These are phyloP conservation scores for Ananas comosus DNA, from an alignment of 176 grass and related monocot species.

Conservation along the genomic window DNA sequence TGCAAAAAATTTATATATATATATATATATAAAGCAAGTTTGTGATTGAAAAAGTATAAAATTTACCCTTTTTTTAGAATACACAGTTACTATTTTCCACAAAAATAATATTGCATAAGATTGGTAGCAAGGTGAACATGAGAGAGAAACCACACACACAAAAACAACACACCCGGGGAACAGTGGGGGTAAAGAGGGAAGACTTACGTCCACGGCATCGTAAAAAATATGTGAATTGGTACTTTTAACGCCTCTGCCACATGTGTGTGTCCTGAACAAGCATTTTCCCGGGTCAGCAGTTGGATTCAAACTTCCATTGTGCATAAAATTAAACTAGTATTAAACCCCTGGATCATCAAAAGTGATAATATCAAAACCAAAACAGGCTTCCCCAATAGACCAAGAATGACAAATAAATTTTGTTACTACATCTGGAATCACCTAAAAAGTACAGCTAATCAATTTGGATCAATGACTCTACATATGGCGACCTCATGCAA, in stretches of 20 bases:
- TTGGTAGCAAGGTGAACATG: constrained; percentile 13
- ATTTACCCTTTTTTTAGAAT: no score
- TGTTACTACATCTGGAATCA: no score
- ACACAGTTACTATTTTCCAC: no score
- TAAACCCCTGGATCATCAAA: constrained; percentile 4
- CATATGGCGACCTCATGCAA: background rate
- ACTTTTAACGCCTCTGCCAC: constrained; percentile 83
- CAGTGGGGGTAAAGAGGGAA: constrained; percentile 12
- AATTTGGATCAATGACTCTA: no score
- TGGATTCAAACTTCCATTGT: constrained; percentile 4
- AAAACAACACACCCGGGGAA: background rate
- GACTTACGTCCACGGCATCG: constrained; percentile 99
- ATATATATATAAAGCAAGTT: no score
- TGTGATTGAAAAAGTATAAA: no score
- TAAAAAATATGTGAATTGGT: constrained; percentile 99
- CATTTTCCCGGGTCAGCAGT: constrained; percentile 37
- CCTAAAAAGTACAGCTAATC: no score
- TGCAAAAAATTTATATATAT: no score
- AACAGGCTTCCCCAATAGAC: background rate
- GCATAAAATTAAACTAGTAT: constrained; percentile 6
- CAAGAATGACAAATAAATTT: background rate
- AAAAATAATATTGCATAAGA: no score
- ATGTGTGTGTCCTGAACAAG: constrained; percentile 80
- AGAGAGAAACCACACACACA: background rate
- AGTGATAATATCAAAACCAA: background rate